Base-by-base conservation (phyloP, 495 filamentous ascomycete genomes). In the Venustampulla echinocandica region DNA sequence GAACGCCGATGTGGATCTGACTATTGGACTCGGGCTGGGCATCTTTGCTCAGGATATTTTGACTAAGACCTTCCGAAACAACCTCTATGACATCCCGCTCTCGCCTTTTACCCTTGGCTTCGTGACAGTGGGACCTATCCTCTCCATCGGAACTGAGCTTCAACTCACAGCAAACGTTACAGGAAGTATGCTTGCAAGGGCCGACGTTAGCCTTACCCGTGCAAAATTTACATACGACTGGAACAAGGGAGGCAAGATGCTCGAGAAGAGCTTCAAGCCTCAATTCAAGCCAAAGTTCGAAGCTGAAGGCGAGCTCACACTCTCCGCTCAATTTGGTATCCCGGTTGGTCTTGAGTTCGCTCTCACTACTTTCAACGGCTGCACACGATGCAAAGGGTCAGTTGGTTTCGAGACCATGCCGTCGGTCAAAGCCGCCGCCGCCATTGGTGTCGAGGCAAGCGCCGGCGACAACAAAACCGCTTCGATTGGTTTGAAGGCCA, bases 331-430 rank as follows among this genome's bases (percentile, higher is more conserved):
- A 13, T 35, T 54, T 14, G 47, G 52, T 11, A 40, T 54, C 23
- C 46, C 52, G 24, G 46, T 54, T 28, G 47, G 46, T 23, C 28
- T 54, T 20, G 45, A 50, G 24, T 45, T 28, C 19, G 46, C 41
- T 39, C 17, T 54, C n/a, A 37, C 38, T 28, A 44, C 50, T 19
- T 39, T 39, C 19, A 60, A 30, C 42, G 46, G 13, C 20, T 45
- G 42, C 17, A 46, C 69, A 59, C n/a, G n/a, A n/a, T n/a, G n/a
- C n/a, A n/a, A n/a, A n/a, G n/a, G n/a, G n/a, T 63, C 65, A 64
- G 64, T 71, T 64, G 50, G 54, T 59, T 58, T 71, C 62, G 64
- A 67, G 57, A 69, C 63, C 53, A 61, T 50, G 41, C 52, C 52
- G 21, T 50, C 47, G n/a, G 44, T 55, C n/a, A 53, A 49, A 10